Conservation (phyloP, 441 rosid species). For the Biscutella laevigata region DNA sequence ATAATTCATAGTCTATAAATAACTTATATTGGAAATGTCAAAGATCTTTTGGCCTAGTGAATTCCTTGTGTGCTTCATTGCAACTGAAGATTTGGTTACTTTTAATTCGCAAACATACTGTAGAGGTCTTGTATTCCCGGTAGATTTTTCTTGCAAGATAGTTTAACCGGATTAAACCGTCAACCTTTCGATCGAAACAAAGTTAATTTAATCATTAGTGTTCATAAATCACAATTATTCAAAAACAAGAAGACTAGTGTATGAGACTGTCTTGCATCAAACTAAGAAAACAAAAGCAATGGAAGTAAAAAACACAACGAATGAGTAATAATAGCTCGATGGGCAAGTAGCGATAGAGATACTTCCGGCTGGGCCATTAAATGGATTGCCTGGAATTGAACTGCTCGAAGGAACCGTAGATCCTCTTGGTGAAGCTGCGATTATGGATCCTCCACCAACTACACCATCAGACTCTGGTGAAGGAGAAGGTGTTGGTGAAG, state of each 20-base stretch:
- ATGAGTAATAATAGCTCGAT: slow-evolving; percentile 27
- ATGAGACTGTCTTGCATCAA: slow-evolving; percentile 18
- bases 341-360: slow-evolving; percentile 34
- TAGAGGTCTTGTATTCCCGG: too few species aligned
- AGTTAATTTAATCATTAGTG: not conserved
- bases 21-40: too few species aligned
- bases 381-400: slow-evolving; percentile 49
- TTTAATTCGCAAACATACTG: too few species aligned
- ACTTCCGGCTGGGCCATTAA: slow-evolving; percentile 50
- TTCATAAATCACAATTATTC: too few species aligned
- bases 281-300: slow-evolving; percentile 24
- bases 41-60: too few species aligned
- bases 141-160: too few species aligned
- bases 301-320: slow-evolving; percentile 21
- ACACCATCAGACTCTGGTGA: slow-evolving; percentile 39
- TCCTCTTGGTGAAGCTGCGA: slow-evolving; percentile 34
- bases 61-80: too few species aligned
- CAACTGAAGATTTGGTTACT: too few species aligned
- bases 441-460: slow-evolving; percentile 15
- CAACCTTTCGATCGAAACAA: not conserved
- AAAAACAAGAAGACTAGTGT: not conserved
- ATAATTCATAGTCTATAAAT: too few species aligned
- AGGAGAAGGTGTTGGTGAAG: slow-evolving; percentile 49
- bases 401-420: slow-evolving; percentile 44
- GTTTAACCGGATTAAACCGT: too few species aligned